phyloP scores from a whole-genome alignment of 192 early-diverging fungal genomes.

The Dissophora ornata region DNA sequence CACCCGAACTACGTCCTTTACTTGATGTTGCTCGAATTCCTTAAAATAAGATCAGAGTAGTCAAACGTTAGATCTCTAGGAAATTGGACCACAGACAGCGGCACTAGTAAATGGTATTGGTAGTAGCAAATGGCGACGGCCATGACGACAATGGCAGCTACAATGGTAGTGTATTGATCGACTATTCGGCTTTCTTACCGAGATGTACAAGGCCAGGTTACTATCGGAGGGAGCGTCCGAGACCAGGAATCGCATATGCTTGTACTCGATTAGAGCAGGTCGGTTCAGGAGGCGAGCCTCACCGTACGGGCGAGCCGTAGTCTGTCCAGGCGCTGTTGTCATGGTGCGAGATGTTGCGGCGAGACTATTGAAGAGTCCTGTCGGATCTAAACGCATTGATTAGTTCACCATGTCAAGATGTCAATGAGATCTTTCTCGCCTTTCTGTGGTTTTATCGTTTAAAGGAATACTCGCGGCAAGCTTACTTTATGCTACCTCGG shows the following conservation, averaged over 20 bases:
- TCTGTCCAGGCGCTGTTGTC: not conserved
- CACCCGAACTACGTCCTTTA: conserved; percentile 84
- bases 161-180: not conserved
- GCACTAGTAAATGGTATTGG: not conserved
- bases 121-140: not conserved
- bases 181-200: conserved; percentile 52
- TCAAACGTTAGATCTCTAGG: too few species aligned
- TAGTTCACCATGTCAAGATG: too few species aligned
- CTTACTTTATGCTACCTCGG: too few species aligned
- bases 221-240: conserved; percentile 82
- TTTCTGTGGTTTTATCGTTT: too few species aligned
- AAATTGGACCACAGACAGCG: too few species aligned
- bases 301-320: not conserved
- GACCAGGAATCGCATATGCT: conserved; percentile 78
- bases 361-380: too few species aligned
- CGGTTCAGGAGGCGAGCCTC: conserved; percentile 62
- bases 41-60: conserved; percentile 50
- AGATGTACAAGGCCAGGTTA: conserved; percentile 74
- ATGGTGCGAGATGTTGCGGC: too few species aligned
- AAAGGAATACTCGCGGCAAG: too few species aligned
- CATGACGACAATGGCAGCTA: conserved; percentile 3
- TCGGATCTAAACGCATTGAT: too few species aligned
- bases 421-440: too few species aligned
- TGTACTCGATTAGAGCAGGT: conserved; percentile 74
- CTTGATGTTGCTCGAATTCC: conserved; percentile 75